These are phyloP conservation scores for Fusarium oxysporum DNA, from an alignment of 2,329 filamentous ascomycete genomes.

Conservation along the genomic window DNA sequence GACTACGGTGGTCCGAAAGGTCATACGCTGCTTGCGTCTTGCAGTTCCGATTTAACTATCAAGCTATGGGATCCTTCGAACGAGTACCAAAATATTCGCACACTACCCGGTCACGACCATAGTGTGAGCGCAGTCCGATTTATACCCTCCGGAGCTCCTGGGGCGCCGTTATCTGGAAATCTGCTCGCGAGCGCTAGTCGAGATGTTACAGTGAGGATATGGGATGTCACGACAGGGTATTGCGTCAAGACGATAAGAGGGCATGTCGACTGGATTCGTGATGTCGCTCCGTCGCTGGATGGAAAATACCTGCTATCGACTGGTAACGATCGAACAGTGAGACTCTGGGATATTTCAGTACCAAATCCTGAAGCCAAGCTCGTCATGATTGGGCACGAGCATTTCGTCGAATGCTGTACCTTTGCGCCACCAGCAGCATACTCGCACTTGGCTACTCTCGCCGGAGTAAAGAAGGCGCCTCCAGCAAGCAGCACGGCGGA, in stretches of 20 bases:
- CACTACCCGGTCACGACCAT: slow-evolving; percentile 90
- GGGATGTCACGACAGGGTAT: slow-evolving; percentile 94
- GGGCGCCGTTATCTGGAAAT: slow-evolving; percentile 82
- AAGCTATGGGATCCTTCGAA: slow-evolving; percentile 94
- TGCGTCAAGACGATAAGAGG: slow-evolving; percentile 91
- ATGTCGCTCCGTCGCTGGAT: slow-evolving; percentile 84
- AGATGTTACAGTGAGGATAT: slow-evolving; percentile 87
- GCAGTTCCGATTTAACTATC: slow-evolving; percentile 90
- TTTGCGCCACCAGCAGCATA: slow-evolving; percentile 86
- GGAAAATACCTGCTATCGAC: slow-evolving; percentile 86
- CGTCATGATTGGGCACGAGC: slow-evolving; percentile 86
- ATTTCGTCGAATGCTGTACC: slow-evolving; percentile 86
- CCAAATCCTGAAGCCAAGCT: slow-evolving; percentile 76
- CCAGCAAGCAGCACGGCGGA: slow-evolving; percentile 80
- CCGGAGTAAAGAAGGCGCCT: slow-evolving; percentile 86
- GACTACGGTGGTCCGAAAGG: slow-evolving; percentile 83
- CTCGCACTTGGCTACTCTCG: slow-evolving; percentile 78
- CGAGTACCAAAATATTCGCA: slow-evolving; percentile 95
- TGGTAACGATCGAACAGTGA: slow-evolving; percentile 83
- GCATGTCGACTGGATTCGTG: slow-evolving; percentile 91
- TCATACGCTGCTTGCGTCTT: slow-evolving; percentile 72
- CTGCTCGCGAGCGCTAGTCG: slow-evolving; percentile 87
- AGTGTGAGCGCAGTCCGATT: slow-evolving; percentile 91
- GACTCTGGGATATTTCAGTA: slow-evolving; percentile 85
- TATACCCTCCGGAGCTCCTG: slow-evolving; percentile 83